Base-by-base conservation (phyloP, 179 eudicot species). In the Silene coronaria region DNA sequence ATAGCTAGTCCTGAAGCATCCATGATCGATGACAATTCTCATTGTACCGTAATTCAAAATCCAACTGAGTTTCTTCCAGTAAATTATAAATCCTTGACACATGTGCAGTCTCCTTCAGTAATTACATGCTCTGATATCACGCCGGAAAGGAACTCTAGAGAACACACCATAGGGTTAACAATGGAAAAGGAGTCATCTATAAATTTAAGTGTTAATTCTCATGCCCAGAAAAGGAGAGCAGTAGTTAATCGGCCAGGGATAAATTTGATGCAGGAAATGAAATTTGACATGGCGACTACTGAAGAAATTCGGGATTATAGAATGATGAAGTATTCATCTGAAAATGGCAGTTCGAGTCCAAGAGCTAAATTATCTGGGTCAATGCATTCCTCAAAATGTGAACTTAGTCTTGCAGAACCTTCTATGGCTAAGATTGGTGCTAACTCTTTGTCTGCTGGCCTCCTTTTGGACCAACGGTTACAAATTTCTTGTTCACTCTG, bases 141-240 rank as follows among this genome's bases (percentile, higher is more conserved):
- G 77, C 94, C 98, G 14, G 89, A 82, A 70, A 86, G 86, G 70
- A 64, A 53, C 55, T 62, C 62, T 57, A 60, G 70, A 57, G 55
- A 81, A 57, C 71, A 77, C 58, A 70, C 69, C 38, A 81, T 73
- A 55, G 61, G 75, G 70, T 62, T 67, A 71, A 42, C 72, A 42
- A 71, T 77, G 73, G 88, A 82, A 68, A 77, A 67, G 63, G 91
- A 87, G 26, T 86, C 88, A 28, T 72, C 85, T 12, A 62, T 80
- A 21, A 81, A 76, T 80, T 77, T 76, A 80, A 94, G 96, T 71
- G 94, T 87, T 22, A 91, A 91, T 77, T 92, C 96, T 76, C 86
- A 79, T 84, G 79, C 75, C 57, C 88, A 82, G 46, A 92, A 92
- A 85, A 86, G 90, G 83, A 90, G 92, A 84, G 84, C 79, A 76